phyloP scores from a whole-genome alignment of 257 asterid species.

The Nicotiana otophora region DNA sequence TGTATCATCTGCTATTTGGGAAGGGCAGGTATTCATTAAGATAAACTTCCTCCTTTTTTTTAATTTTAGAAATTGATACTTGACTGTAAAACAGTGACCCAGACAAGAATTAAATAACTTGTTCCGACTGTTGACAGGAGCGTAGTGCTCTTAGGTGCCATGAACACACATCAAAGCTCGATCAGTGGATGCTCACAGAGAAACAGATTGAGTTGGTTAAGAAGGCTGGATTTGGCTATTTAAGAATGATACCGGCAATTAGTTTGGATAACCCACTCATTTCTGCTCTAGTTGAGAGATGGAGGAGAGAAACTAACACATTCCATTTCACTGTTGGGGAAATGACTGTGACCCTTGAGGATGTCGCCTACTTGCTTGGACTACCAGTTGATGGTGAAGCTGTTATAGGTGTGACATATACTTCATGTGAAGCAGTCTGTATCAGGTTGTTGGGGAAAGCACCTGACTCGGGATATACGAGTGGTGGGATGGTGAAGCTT shows the following conservation, averaged over 20 bases:
- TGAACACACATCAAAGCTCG: constrained; percentile 98
- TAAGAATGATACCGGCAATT: constrained; percentile 72
- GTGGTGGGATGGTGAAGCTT: constrained; percentile 86
- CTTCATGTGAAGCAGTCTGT: constrained; percentile 50
- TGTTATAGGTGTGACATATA: constrained; percentile 88
- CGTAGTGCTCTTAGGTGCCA: constrained; percentile 95
- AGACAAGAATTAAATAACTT: neutral
- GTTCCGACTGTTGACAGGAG: constrained; percentile 47
- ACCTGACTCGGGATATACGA: constrained; percentile 43
- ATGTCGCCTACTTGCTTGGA: constrained; percentile 86
- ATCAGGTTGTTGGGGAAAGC: constrained; percentile 35
- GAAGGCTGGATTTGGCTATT: constrained; percentile 74
- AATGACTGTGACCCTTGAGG: constrained; percentile 92
- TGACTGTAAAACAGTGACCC: neutral
- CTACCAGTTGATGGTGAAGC: constrained; percentile 89
- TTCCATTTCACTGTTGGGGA: constrained; percentile 89
- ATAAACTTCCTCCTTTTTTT: neutral
- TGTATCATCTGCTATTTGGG: constrained; percentile 92
- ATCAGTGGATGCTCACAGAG: constrained; percentile 81
- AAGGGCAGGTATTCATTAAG: constrained; percentile 66
- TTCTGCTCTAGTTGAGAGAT: constrained; percentile 90
- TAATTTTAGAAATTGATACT: neutral
- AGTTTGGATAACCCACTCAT: constrained; percentile 90
- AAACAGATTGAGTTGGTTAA: constrained; percentile 55
- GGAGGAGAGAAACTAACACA: constrained; percentile 96